These are phyloP conservation scores for Pyrenula massariospora DNA, from an alignment of 495 filamentous ascomycete genomes.

Conservation along the genomic window DNA sequence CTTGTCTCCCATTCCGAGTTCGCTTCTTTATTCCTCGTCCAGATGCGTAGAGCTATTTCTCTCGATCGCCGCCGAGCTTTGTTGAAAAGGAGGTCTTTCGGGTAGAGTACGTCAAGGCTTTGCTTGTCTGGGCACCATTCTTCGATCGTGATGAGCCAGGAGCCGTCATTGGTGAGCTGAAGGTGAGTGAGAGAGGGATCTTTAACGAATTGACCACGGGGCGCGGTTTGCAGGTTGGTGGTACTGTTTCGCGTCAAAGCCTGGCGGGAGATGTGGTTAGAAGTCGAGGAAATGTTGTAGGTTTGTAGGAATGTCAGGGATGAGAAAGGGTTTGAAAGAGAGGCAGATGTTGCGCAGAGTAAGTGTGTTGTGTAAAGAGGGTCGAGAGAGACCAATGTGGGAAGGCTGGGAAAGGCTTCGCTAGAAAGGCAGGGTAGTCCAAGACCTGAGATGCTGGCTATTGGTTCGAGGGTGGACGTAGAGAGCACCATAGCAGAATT, in stretches of 20 bases:
- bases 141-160: constrained; percentile 88
- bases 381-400: constrained; percentile 16
- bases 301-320: constrained; percentile 60
- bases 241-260: constrained; percentile 78
- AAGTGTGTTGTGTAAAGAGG: constrained; percentile 44
- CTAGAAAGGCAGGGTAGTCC: constrained; percentile 38
- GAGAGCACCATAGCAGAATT: constrained; percentile 84
- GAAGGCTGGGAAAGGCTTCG: not conserved
- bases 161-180: constrained; percentile 61
- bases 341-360: constrained; percentile 46
- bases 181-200: constrained; percentile 68
- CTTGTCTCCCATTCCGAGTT: constrained; percentile 55
- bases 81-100: constrained; percentile 20
- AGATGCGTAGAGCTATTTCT: constrained; percentile 84
- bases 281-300: constrained; percentile 57
- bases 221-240: constrained; percentile 64
- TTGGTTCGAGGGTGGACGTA: constrained; percentile 73
- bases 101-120: constrained; percentile 44
- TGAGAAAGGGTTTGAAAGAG: constrained; percentile 17
- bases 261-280: constrained; percentile 67
- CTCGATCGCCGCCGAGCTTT: constrained; percentile 32
- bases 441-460: constrained; percentile 68
- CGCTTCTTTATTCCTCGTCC: constrained; percentile 57
- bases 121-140: constrained; percentile 65
- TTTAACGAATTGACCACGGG: constrained; percentile 51